Percentiles rank a stretch among this genome's conserved stretches.
These are phyloP conservation scores for Fusarium hostae DNA, from an alignment of 2,329 filamentous ascomycete genomes.

Conservation along the genomic window DNA sequence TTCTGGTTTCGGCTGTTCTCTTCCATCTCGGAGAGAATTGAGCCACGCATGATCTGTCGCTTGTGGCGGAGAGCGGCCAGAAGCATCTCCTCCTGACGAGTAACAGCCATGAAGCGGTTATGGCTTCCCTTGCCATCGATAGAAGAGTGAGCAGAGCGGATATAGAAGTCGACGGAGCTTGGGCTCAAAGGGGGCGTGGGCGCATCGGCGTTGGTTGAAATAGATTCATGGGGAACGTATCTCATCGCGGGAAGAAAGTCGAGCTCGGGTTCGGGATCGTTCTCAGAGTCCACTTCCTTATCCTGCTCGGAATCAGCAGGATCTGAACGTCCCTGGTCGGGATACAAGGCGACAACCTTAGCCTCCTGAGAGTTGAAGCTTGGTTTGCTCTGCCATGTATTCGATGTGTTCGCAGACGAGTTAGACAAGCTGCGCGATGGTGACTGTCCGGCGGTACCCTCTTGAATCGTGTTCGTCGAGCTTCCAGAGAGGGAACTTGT, in stretches of 20 bases:
- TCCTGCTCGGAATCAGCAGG: conserved; percentile 33
- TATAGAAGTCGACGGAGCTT: conserved; percentile 61
- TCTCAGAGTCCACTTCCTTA: conserved; percentile 25
- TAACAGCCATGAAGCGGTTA: conserved; percentile 66
- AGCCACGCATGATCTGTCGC: conserved; percentile 65
- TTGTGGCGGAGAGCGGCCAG: conserved; percentile 67
- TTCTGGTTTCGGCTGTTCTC: conserved; percentile 42
- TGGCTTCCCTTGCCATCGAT: conserved; percentile 47
- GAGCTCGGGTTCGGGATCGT: conserved; percentile 26
- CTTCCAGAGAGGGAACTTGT: conserved; percentile 43
- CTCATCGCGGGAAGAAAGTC: conserved; percentile 29
- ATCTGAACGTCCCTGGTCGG: conserved; percentile 44
- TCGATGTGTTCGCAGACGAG: conserved; percentile 51
- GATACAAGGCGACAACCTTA: conserved; percentile 52
- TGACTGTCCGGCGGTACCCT: conserved; percentile 35
- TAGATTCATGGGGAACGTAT: conserved; percentile 39
- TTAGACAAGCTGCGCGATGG: conserved; percentile 51
- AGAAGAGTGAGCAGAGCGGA: conserved; percentile 54
- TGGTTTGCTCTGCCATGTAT: conserved; percentile 48
- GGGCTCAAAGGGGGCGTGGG: conserved; percentile 64
- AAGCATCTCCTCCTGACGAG: conserved; percentile 67
- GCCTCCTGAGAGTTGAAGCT: conserved; percentile 53
- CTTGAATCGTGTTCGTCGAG: conserved; percentile 41
- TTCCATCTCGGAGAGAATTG: conserved; percentile 56
- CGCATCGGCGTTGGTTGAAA: conserved; percentile 50